phyloP scores from a whole-genome alignment of 2,329 filamentous ascomycete species.

The Aspergillus pseudoglaucus region DNA sequence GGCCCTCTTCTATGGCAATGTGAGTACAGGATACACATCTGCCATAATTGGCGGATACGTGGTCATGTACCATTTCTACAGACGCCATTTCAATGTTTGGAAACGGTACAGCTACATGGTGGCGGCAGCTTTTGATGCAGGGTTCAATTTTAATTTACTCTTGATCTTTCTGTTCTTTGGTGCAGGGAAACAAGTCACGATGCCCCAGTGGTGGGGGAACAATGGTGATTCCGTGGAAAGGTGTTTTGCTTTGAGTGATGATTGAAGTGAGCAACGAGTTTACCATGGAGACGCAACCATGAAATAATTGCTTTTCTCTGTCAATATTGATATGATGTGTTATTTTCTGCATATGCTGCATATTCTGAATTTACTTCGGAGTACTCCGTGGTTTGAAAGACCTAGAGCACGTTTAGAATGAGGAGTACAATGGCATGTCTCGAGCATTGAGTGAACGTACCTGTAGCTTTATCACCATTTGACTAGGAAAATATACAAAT shows the following conservation, averaged over 20 bases:
- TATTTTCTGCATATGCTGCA: background rate
- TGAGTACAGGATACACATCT: constrained; percentile 54
- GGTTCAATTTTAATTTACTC: constrained; percentile 57
- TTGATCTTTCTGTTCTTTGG: constrained; percentile 58
- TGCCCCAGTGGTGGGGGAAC: constrained; percentile 62
- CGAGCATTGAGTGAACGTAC: no score
- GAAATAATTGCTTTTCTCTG: background rate
- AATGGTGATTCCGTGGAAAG: constrained; percentile 49
- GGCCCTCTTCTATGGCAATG: constrained; percentile 54
- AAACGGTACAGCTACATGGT: constrained; percentile 56
- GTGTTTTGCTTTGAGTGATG: constrained; percentile 48
- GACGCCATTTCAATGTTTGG: constrained; percentile 52
- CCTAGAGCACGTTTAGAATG: no score
- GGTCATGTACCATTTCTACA: constrained; percentile 54
- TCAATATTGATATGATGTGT: background rate
- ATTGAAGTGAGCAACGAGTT: background rate
- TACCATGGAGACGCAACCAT: background rate
- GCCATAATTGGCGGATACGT: constrained; percentile 55
- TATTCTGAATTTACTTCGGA: background rate
- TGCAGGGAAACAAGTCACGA: constrained; percentile 49
- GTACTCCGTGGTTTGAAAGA: background rate
- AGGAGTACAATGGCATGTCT: no score
- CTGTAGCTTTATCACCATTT: no score
- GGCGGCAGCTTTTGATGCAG: constrained; percentile 56
- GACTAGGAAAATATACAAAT: no score